Evolutionary conservation across 768 basidiomycete genomes (phyloP), one percentile per base, ranked within the genome.

Genomic region (Suillus ampliporus): DNA sequence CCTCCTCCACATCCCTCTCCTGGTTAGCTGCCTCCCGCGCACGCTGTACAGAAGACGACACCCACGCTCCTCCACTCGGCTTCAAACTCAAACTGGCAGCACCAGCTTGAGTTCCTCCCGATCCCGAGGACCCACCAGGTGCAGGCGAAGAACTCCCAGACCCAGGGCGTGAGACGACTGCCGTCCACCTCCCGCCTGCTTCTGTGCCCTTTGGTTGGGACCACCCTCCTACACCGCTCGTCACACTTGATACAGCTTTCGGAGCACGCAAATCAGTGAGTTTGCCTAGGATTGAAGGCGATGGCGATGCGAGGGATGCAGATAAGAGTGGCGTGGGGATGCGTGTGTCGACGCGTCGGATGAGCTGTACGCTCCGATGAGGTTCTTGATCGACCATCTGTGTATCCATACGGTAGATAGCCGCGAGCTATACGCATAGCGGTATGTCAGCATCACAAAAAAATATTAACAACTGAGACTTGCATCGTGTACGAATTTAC

Each of bases 401-500:
- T 31, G 31, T 31, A 31, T 31, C 31, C 31, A 31, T 31, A 6
- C 31, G 31, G 31, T 31, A 31, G 31, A 31, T 31, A 31, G 31
- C 3, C 31, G 31, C 31, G 6, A 31, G 31, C 31, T 31, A 31
- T n/a, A n/a, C n/a, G n/a, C n/a, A n/a, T n/a, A n/a, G n/a, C 76
- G 31, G n/a, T 26, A 54, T 59, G 28, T 43, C 38, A 64, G 62
- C 15, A 38, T 11, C 15, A 62, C 10, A 51, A 23, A 53, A 26
- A 19, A 13, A 9, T 40, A 15, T 26, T 23, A 19, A 40, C 19
- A 9, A 40, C 54, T 14, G 35, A 34, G 5, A 78, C 89, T 60
- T 68, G 90, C 91, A 65, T 88, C 86, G 59, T 87, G 84, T 5
- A 95, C 93, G 72, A 97, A 97, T 68, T 92, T 89, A 53, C 95